Percentiles rank a stretch among this genome's conserved stretches.
These are phyloP conservation scores for Tolypocladium tundrense DNA, from an alignment of 2,329 filamentous ascomycete genomes.

Conservation along the genomic window DNA sequence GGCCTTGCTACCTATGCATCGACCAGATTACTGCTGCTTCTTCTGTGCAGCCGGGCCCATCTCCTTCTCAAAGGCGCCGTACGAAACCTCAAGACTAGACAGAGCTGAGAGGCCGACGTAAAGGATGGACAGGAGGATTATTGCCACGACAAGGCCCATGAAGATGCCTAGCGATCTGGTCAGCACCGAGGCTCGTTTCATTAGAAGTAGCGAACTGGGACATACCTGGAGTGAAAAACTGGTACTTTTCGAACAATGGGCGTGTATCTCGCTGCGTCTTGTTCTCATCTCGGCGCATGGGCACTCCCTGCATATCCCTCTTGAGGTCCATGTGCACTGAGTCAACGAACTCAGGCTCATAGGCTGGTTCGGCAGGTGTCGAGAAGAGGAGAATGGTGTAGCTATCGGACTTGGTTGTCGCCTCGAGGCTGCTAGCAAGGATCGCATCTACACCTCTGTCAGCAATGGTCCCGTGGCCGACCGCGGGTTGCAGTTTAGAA, in stretches of 20 bases:
- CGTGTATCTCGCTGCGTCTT: slow-evolving; percentile 28
- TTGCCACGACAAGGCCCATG: slow-evolving; percentile 64
- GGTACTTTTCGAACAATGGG: slow-evolving; percentile 80
- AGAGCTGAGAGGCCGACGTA: slow-evolving; percentile 70
- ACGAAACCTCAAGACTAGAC: slow-evolving; percentile 74
- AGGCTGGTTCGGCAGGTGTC: slow-evolving; percentile 45
- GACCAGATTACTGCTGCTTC: slow-evolving; percentile 40
- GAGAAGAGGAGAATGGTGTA: slow-evolving; percentile 74
- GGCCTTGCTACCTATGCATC: neutral
- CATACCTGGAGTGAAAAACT: slow-evolving; percentile 81
- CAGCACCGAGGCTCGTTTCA: neutral
- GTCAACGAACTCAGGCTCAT: slow-evolving; percentile 56
- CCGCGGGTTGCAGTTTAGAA: neutral
- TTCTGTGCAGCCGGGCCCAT: slow-evolving; percentile 83
- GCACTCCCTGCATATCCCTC: slow-evolving; percentile 35
- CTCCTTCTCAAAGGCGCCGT: slow-evolving; percentile 94
- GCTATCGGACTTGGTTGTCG: slow-evolving; percentile 26
- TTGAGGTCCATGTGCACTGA: slow-evolving; percentile 64
- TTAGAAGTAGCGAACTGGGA: neutral
- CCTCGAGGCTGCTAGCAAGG: slow-evolving; percentile 37
- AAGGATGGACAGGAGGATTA: slow-evolving; percentile 68
- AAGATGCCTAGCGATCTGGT: slow-evolving; percentile 59
- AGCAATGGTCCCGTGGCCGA: neutral
- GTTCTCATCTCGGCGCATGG: slow-evolving; percentile 26
- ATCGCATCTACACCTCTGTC: slow-evolving; percentile 32